Conservation (phyloP, 1,284 basidiomycete species). For the Apiotrichum veenhuisii region DNA sequence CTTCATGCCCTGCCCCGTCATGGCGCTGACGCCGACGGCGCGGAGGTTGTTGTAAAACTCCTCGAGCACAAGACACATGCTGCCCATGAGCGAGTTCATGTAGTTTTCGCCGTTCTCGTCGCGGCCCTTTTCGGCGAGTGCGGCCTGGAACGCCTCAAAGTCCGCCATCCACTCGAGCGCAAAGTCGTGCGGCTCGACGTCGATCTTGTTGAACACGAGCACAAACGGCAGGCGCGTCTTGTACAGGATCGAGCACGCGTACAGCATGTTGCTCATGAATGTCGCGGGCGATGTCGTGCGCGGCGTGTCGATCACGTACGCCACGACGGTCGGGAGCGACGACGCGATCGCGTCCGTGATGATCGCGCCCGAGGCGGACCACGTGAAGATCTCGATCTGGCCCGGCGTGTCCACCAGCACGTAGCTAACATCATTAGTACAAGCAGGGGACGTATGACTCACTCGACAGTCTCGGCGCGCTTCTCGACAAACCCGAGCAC, state of each 20-base stretch:
- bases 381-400: slow-evolving; percentile 99
- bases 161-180: slow-evolving; percentile 98
- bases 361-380: slow-evolving; percentile 97
- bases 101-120: slow-evolving; percentile 90
- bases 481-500: slow-evolving; percentile 91
- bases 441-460: too few relatives aligned
- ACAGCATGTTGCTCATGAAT: slow-evolving; percentile 99
- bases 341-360: slow-evolving; percentile 97
- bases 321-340: slow-evolving; percentile 86
- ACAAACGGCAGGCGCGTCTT: slow-evolving; percentile 97
- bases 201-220: slow-evolving; percentile 98
- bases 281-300: slow-evolving; percentile 92
- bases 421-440: too few relatives aligned
- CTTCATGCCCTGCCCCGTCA: slow-evolving; percentile 87
- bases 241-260: slow-evolving; percentile 98
- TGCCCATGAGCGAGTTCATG: slow-evolving; percentile 98
- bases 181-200: slow-evolving; percentile 79
- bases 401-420: slow-evolving; percentile 96
- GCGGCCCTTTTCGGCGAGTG: slow-evolving; percentile 58
- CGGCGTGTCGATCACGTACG: slow-evolving; percentile 97
- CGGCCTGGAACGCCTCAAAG: slow-evolving; percentile 69
- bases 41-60: slow-evolving; percentile 97
- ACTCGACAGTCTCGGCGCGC: slow-evolving; percentile 81
- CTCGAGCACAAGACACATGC: slow-evolving; percentile 96
- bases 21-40: slow-evolving; percentile 90